phyloP scores from a whole-genome alignment of 352 stramenopile species.

The Phytopythium aichiense region DNA sequence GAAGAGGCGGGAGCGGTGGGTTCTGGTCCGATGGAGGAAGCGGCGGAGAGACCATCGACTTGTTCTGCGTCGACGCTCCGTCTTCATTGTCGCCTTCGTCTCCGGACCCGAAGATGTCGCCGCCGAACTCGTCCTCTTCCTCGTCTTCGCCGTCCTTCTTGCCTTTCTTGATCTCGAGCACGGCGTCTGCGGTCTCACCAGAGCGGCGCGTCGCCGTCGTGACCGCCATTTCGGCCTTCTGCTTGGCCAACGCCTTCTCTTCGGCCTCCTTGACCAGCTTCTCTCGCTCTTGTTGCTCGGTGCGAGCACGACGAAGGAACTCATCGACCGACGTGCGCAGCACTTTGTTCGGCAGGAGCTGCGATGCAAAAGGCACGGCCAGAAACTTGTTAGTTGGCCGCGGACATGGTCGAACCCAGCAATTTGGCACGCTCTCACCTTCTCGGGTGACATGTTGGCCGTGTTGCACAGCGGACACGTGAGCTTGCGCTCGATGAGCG shows the following conservation, averaged over 20 bases:
- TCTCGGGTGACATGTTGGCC: conserved; percentile 83
- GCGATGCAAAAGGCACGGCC: conserved; percentile 1
- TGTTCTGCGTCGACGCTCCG: conserved; percentile 14
- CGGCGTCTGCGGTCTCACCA: conserved; percentile 76
- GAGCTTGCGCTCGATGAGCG: conserved; percentile 77
- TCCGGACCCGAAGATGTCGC: conserved; percentile 74
- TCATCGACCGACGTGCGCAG: conserved; percentile 81
- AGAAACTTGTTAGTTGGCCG: neutral
- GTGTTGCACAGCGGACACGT: conserved; percentile 76
- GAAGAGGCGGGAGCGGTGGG: conserved; percentile 36
- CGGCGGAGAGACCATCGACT: conserved; percentile 19
- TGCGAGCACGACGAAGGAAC: conserved; percentile 70
- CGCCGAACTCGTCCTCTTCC: conserved; percentile 83
- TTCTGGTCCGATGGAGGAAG: conserved; percentile 8
- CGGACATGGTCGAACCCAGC: neutral
- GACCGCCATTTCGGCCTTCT: conserved; percentile 65
- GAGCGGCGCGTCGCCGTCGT: conserved; percentile 39
- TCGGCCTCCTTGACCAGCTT: conserved; percentile 83
- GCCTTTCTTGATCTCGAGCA: conserved; percentile 82
- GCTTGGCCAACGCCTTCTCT: conserved; percentile 74
- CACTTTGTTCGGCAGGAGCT: conserved; percentile 77
- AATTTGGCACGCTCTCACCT: conserved; percentile 18
- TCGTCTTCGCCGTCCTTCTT: conserved; percentile 70
- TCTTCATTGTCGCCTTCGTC: conserved; percentile 44
- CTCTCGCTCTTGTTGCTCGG: conserved; percentile 81